A percentile compares a stretch with the other conserved stretches of the same genome.
Conservation (phyloP, 176 grass and related monocot species). For the Luzula sylvatica region DNA sequence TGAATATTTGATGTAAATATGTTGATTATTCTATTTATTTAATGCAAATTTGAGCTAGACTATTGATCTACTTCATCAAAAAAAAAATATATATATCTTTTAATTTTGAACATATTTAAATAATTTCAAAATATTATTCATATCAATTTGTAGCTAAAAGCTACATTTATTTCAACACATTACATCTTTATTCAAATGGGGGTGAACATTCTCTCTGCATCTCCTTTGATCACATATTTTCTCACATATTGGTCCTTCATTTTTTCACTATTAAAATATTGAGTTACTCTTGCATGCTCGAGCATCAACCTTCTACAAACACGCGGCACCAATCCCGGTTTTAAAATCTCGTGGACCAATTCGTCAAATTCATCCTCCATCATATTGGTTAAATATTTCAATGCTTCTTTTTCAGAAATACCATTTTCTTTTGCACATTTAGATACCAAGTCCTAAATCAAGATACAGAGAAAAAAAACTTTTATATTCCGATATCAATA, state of each 20-base stretch:
- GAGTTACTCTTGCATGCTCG: constrained; percentile 21
- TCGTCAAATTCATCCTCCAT: constrained; percentile 20
- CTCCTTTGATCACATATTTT: not conserved
- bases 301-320: constrained; percentile 18
- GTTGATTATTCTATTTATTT: no score
- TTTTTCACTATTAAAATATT: constrained; percentile 5
- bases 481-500: not conserved
- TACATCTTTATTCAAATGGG: constrained; percentile 2
- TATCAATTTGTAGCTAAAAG: no score
- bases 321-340: constrained; percentile 8
- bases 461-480: not conserved
- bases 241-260: not conserved
- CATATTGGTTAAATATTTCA: not conserved
- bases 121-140: no score
- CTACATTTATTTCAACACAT: no score
- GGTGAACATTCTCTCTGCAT: constrained; percentile 6
- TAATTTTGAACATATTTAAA: no score
- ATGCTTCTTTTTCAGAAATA: constrained; percentile 10
- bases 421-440: constrained; percentile 1
- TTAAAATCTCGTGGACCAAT: constrained; percentile 16
- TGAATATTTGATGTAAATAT: no score
- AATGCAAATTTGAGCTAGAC: no score
- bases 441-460: not conserved
- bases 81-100: no score
- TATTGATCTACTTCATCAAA: no score